Conservation (phyloP, 1,284 basidiomycete species). For the Pseudomicrostroma phylloplanum region DNA sequence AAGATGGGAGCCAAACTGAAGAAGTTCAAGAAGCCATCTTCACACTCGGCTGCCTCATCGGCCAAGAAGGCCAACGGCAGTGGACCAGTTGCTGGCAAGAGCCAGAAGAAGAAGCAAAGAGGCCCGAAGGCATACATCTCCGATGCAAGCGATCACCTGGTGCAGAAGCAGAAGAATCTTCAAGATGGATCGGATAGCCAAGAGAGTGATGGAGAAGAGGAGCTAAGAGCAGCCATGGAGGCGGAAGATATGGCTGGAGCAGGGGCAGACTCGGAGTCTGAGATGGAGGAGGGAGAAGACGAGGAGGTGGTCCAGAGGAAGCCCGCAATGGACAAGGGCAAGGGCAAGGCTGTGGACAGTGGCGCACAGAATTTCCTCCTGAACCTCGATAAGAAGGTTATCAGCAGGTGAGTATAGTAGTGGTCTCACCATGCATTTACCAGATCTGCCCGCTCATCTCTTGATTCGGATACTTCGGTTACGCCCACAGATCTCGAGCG, state of each 20-base stretch:
- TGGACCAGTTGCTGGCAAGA: background rate
- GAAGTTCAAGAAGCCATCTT: background rate
- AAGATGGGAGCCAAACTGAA: conserved; percentile 4
- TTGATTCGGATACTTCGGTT: background rate
- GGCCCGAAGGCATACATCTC: background rate
- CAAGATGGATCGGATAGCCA: background rate
- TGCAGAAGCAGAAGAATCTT: no score
- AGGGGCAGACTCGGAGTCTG: conserved; percentile 1
- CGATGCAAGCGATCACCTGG: background rate
- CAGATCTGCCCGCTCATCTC: background rate
- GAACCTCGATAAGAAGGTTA: conserved; percentile 7
- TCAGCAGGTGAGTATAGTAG: conserved; percentile 1
- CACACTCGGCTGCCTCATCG: background rate
- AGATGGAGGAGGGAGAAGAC: background rate
- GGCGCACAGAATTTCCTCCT: conserved; percentile 5
- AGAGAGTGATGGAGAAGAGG: conserved; percentile 5
- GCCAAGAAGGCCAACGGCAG: background rate
- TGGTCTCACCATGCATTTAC: no score
- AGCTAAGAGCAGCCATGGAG: background rate
- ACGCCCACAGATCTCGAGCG: conserved; percentile 2
- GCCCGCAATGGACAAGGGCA: background rate
- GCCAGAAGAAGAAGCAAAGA: conserved; percentile 12
- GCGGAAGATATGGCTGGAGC: conserved; percentile 7
- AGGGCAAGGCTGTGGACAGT: background rate
- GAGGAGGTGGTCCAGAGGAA: background rate